phyloP scores from a whole-genome alignment of 2,329 filamentous ascomycete genomes.

The Cucurbitaria berberidis region DNA sequence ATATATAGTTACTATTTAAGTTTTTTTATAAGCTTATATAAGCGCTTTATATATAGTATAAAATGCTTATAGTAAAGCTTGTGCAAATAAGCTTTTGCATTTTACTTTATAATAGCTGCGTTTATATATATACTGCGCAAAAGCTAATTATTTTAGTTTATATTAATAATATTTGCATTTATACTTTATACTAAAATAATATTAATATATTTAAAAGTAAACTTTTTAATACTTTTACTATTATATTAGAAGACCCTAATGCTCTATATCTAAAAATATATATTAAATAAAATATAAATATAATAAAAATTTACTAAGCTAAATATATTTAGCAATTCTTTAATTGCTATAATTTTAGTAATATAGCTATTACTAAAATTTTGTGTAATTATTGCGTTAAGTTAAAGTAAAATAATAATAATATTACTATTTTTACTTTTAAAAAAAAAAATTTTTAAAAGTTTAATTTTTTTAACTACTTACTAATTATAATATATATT shows the following conservation, averaged over 20 bases:
- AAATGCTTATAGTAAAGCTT: neutral
- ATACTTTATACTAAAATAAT: neutral
- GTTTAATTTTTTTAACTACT: neutral
- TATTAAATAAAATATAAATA: neutral
- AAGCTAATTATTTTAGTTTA: neutral
- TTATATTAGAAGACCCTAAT: neutral
- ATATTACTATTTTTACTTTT: neutral
- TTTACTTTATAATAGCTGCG: neutral
- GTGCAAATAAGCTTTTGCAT: neutral
- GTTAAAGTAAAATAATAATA: neutral
- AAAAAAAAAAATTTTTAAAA: neutral
- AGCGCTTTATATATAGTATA: neutral
- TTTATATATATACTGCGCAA: neutral
- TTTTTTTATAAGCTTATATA: neutral
- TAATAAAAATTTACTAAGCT: neutral
- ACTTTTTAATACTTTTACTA: neutral
- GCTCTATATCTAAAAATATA: neutral
- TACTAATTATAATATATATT: neutral
- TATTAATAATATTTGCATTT: neutral
- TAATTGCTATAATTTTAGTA: neutral
- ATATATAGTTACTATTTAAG: neutral
- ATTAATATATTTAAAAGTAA: neutral
- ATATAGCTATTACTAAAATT: neutral
- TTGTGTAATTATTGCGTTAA: neutral
- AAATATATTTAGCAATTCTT: neutral